These are phyloP conservation scores for Ajuga reptans DNA, from an alignment of 305 asterid genomes.

Conservation along the genomic window DNA sequence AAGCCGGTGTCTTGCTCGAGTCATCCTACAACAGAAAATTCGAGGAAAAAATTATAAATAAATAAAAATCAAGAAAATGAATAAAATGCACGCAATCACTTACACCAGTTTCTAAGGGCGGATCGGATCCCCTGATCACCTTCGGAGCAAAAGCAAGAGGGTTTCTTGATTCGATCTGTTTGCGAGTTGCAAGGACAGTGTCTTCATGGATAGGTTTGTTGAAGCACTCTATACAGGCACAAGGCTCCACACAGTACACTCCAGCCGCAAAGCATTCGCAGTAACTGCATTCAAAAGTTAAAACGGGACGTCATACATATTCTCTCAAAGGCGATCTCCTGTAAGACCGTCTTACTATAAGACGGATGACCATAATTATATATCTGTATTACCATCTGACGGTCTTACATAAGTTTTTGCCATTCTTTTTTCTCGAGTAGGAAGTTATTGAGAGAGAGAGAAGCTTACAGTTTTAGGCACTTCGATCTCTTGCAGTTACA, in stretches of 20 bases:
- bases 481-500: conserved; percentile 97
- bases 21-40: conserved; percentile 44
- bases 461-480: conserved; percentile 97
- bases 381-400: too few species aligned
- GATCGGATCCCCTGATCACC: conserved; percentile 65
- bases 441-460: neutral
- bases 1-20: conserved; percentile 85
- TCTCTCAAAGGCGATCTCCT: too few species aligned
- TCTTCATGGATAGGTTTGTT: conserved; percentile 90
- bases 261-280: conserved; percentile 99
- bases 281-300: conserved; percentile 47
- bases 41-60: neutral
- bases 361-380: too few species aligned
- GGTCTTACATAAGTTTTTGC: too few species aligned
- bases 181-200: conserved; percentile 89
- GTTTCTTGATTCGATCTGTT: conserved; percentile 86
- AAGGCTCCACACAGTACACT: conserved; percentile 90
- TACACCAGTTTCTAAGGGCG: conserved; percentile 50
- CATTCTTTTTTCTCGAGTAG: too few species aligned
- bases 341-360: too few species aligned
- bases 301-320: neutral
- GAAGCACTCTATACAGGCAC: conserved; percentile 89
- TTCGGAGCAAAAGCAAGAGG: conserved; percentile 99
- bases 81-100: conserved; percentile 15
- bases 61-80: neutral